These are phyloP conservation scores for Pseudozyma sp. DNA, from an alignment of 1,284 basidiomycete species.

Conservation along the genomic window DNA sequence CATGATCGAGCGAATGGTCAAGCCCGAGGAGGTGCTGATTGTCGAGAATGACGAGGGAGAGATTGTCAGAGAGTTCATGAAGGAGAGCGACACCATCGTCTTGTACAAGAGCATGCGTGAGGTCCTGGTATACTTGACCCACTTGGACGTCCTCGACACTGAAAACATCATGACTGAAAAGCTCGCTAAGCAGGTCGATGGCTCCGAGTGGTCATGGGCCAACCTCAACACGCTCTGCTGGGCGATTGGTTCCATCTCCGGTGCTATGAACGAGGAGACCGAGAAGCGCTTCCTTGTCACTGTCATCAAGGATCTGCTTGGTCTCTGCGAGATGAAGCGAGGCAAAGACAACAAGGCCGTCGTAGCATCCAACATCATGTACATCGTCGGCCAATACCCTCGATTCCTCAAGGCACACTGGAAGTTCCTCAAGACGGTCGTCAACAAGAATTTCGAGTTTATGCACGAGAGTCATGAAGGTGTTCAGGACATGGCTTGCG, in stretches of 20 bases:
- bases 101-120: slow-evolving; percentile 99
- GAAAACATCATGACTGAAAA: slow-evolving; percentile 92
- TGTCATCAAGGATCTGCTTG: slow-evolving; percentile 97
- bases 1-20: slow-evolving; percentile 99
- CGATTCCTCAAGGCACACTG: slow-evolving; percentile 99
- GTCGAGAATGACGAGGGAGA: slow-evolving; percentile 99
- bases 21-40: slow-evolving; percentile 94
- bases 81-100: slow-evolving; percentile 98
- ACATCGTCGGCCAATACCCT: slow-evolving; percentile 99
- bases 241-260: slow-evolving; percentile 99
- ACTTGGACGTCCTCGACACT: slow-evolving; percentile 94
- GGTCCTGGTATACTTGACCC: slow-evolving; percentile 90
- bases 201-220: slow-evolving; percentile 99
- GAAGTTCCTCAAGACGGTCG: slow-evolving; percentile 99
- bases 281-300: slow-evolving; percentile 99
- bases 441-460: slow-evolving; percentile 99
- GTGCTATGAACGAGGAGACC: slow-evolving; percentile 98
- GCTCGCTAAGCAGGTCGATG: slow-evolving; percentile 94
- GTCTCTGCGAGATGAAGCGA: slow-evolving; percentile 96
- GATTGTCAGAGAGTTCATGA: slow-evolving; percentile 99
- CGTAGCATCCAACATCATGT: slow-evolving; percentile 99
- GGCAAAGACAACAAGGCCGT: slow-evolving; percentile 99
- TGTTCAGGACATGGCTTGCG: slow-evolving; percentile 99
- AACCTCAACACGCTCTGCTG: slow-evolving; percentile 99
- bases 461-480: slow-evolving; percentile 99